A percentile compares a stretch with the other conserved stretches of the same genome.
phyloP scores from a whole-genome alignment of 148 eudicot genomes.

The Vaccinium darrowii region DNA sequence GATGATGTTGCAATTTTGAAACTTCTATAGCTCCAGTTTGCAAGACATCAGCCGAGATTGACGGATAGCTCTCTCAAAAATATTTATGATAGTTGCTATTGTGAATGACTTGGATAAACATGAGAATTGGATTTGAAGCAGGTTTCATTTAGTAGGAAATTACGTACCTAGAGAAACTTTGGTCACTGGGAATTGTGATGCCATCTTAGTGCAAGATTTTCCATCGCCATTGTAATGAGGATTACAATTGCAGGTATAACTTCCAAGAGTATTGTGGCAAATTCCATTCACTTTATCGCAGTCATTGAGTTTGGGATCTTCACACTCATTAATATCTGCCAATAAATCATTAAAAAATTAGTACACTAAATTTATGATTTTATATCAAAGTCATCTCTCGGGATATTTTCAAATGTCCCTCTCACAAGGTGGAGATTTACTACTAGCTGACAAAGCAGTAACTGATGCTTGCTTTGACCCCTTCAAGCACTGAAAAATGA shows the following conservation, averaged over 20 bases:
- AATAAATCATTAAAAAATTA: background rate
- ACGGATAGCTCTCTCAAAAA: too few relatives aligned
- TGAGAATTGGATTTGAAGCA: background rate
- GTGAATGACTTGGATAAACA: background rate
- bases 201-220: background rate
- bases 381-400: too few relatives aligned
- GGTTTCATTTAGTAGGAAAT: background rate
- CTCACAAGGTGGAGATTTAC: too few relatives aligned
- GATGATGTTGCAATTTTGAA: too few relatives aligned
- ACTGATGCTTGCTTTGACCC: too few relatives aligned
- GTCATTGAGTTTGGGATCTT: conserved; percentile 4
- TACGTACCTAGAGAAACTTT: conserved; percentile 23
- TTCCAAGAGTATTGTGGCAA: conserved; percentile 20
- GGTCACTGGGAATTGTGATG: conserved; percentile 7
- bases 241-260: conserved; percentile 17
- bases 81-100: too few relatives aligned
- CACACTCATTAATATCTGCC: conserved; percentile 25
- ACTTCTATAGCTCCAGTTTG: too few relatives aligned
- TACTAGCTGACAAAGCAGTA: too few relatives aligned
- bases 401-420: too few relatives aligned
- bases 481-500: too few relatives aligned
- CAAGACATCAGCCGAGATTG: too few relatives aligned
- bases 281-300: conserved; percentile 12
- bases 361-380: too few relatives aligned
- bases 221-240: conserved; percentile 26